Percentiles rank a stretch among this genome's conserved stretches.
Conservation (phyloP, 768 basidiomycete genomes). For the Tulasnella sp. region DNA sequence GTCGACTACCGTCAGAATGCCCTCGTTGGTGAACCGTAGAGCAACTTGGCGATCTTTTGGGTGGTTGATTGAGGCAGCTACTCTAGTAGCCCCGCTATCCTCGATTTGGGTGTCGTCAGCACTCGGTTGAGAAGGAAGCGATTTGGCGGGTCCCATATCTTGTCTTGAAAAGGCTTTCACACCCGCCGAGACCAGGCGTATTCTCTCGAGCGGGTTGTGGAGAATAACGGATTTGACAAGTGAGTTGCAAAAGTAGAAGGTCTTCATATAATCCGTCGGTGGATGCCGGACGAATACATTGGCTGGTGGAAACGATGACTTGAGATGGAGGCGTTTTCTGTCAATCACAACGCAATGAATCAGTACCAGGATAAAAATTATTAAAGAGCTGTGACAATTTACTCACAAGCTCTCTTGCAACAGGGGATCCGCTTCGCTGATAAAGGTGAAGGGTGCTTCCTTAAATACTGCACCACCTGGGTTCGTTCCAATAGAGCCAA, state of each 20-base stretch:
- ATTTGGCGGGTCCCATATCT: constrained; percentile 52
- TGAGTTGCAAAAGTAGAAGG: constrained; percentile 83
- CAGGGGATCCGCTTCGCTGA: constrained; percentile 64
- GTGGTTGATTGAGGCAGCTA: background rate
- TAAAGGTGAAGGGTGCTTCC: constrained; percentile 87
- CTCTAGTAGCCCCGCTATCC: background rate
- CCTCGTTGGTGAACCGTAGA: constrained; percentile 80
- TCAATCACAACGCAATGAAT: background rate
- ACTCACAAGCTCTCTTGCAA: constrained; percentile 70
- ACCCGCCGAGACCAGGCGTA: constrained; percentile 88
- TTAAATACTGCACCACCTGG: constrained; percentile 49
- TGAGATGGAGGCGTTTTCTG: constrained; percentile 71
- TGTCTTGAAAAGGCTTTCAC: constrained; percentile 91
- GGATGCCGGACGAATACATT: constrained; percentile 88
- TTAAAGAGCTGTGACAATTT: too few relatives aligned
- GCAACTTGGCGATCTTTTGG: constrained; percentile 45
- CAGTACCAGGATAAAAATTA: background rate
- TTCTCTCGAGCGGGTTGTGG: constrained; percentile 75
- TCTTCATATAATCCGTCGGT: constrained; percentile 47
- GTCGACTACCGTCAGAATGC: constrained; percentile 77
- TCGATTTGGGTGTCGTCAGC: constrained; percentile 38
- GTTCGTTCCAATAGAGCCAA: constrained; percentile 37
- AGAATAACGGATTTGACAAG: constrained; percentile 74
- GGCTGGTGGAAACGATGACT: constrained; percentile 61
- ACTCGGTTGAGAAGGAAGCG: constrained; percentile 37